Evolutionary conservation across 495 filamentous ascomycete genomes (phyloP), one percentile per base, ranked within the genome.

Genomic region (Astrothelium subdiscretum): DNA sequence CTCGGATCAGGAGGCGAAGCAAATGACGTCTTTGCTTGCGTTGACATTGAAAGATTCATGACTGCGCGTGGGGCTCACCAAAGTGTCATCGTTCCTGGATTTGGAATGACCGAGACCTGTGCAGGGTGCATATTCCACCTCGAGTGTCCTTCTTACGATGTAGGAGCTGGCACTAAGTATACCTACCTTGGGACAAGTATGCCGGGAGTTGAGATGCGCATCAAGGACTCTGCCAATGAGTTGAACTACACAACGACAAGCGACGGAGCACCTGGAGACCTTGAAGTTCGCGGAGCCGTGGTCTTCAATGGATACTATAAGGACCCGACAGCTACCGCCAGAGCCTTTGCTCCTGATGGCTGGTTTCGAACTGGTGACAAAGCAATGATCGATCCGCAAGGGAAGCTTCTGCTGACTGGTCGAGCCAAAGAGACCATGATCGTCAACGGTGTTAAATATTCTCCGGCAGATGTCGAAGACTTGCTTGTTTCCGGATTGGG

Each of bases 21-120:
- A 8, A 54, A 54, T 15, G 48, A 4, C 5, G 20, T 29, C n/a
- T 2, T 26, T 1, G 15, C 15, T 10, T 26, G 48, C 29, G 6
- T 26, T 5, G 22, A n/a, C 4, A 54, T 54, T 20, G 15, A 54
- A 26, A 54, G 24, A 24, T 51, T 48, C 57, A 63, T n/a, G 22
- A 31, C 22, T 24, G 22, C 10, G 22, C 57, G 32, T 43, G 75
- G 76, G 1, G 76, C 75, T 0, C 71, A 68, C 0, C 1, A 8
- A 0, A 66, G 76, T 48, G 73, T 81, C 70, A 86, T 98, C 68
- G 68, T 83, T 22, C 92, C 97, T 77, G 94, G 95, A 11, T 98
- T 92, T 75, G 94, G 94, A 65, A 98, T 98, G 94, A 97, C 94
- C 1, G 94, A 98, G 72, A 89, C 96, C 0, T 94, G 94, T 65